Evolutionary conservation across 2,329 filamentous ascomycete species (phyloP).

Genomic region (Diaporthe australafricana): DNA sequence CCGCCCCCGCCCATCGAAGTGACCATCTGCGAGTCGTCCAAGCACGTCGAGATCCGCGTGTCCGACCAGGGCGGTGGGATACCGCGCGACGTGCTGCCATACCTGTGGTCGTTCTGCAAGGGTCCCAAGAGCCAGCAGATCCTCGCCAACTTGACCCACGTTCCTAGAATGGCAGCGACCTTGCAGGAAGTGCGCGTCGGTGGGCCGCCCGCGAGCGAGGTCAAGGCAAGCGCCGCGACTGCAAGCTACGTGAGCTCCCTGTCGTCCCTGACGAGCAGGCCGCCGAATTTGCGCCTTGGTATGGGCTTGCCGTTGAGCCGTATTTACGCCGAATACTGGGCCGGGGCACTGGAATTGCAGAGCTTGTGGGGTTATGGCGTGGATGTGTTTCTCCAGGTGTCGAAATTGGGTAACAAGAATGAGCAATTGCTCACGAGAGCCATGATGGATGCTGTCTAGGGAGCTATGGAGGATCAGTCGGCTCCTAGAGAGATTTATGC

Average conservation of each 20-base stretch:
- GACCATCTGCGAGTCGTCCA: constrained; percentile 90
- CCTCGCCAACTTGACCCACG: constrained; percentile 85
- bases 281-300: constrained; percentile 87
- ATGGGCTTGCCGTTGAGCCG: constrained; percentile 94
- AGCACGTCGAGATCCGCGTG: constrained; percentile 96
- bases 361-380: constrained; percentile 96
- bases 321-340: constrained; percentile 98
- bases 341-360: constrained; percentile 89
- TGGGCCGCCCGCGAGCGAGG: constrained; percentile 41
- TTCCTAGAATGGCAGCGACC: constrained; percentile 92
- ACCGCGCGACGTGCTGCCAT: constrained; percentile 83
- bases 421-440: constrained; percentile 87
- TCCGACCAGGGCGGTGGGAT: constrained; percentile 97
- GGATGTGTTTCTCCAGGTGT: constrained; percentile 96
- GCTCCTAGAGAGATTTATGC: background rate
- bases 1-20: constrained; percentile 89
- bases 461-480: background rate
- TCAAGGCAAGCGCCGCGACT: constrained; percentile 30
- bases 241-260: constrained; percentile 72
- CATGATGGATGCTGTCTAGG: constrained; percentile 79
- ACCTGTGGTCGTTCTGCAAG: constrained; percentile 97
- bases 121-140: constrained; percentile 82
- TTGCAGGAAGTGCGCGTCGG: constrained; percentile 82
- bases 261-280: constrained; percentile 81
- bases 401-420: constrained; percentile 96